These are phyloP conservation scores for Sclerotinia trifoliorum DNA, from an alignment of 2,329 filamentous ascomycete genomes.

Conservation along the genomic window DNA sequence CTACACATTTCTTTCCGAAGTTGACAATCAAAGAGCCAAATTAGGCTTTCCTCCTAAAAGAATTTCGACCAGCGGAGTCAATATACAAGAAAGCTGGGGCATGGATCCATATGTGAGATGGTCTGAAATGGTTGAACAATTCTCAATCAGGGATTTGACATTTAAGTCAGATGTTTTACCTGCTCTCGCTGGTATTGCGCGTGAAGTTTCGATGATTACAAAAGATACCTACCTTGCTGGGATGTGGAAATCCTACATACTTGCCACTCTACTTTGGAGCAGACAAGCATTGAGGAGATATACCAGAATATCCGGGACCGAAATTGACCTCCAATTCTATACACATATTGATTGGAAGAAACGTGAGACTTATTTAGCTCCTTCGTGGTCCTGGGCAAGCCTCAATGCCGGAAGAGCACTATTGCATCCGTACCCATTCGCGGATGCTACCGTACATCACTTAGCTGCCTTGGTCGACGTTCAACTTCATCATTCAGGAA, in stretches of 20 bases:
- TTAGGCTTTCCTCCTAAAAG: constrained; percentile 16
- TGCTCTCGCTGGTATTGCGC: constrained; percentile 22
- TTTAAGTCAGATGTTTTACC: constrained; percentile 22
- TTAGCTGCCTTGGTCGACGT: constrained; percentile 21
- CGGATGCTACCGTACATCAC: constrained; percentile 13
- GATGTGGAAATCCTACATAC: constrained; percentile 23
- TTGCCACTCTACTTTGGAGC: constrained; percentile 21
- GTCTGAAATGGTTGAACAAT: constrained; percentile 23
- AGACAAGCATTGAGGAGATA: constrained; percentile 4
- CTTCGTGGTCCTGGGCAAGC: constrained; percentile 27
- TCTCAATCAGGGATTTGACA: constrained; percentile 20
- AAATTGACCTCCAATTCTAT: constrained; percentile 2
- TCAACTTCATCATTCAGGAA: constrained; percentile 5
- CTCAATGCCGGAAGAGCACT: constrained; percentile 24
- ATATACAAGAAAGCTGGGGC: constrained; percentile 18
- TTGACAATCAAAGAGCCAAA: constrained; percentile 5
- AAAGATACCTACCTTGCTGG: constrained; percentile 25
- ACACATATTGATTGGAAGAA: constrained; percentile 22
- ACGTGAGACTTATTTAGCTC: constrained; percentile 20
- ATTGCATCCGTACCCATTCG: constrained; percentile 8
- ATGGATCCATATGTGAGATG: constrained; percentile 24
- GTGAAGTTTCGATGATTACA: constrained; percentile 22
- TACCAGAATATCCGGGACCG: neutral
- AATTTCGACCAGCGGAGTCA: neutral
- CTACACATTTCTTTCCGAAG: neutral